phyloP scores from a whole-genome alignment of 306 rosid genomes.

The Hylodesmum podocarpum region DNA sequence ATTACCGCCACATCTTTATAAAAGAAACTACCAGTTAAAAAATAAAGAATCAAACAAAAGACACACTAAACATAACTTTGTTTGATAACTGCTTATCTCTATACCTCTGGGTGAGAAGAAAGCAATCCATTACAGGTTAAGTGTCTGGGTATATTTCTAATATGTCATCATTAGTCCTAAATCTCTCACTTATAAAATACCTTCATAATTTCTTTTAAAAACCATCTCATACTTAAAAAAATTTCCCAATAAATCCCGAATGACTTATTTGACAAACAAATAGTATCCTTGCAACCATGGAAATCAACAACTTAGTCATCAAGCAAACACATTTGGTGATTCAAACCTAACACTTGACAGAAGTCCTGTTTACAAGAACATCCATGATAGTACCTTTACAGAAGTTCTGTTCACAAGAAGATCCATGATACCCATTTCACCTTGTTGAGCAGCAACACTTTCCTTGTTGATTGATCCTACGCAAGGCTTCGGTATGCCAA shows the following conservation, averaged over 20 bases:
- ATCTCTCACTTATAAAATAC: neutral
- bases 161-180: neutral
- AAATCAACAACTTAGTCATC: neutral
- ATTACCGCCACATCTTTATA: neutral
- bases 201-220: neutral
- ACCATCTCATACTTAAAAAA: neutral
- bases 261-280: neutral
- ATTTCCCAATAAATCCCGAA: neutral
- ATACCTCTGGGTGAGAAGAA: neutral
- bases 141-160: neutral
- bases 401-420: constrained; percentile 61
- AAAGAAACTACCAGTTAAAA: neutral
- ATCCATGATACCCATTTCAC: constrained; percentile 76
- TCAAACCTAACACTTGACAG: constrained; percentile 52
- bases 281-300: neutral
- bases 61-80: neutral
- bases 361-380: constrained; percentile 56
- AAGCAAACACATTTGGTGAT: neutral
- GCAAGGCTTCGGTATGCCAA: constrained; percentile 59
- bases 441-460: constrained; percentile 72
- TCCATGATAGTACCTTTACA: constrained; percentile 87
- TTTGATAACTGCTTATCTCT: neutral
- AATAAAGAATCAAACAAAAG: neutral
- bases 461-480: constrained; percentile 83
- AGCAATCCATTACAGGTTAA: neutral